phyloP scores from a whole-genome alignment of 345 rosid species.

The Ceriops zippeliana region DNA sequence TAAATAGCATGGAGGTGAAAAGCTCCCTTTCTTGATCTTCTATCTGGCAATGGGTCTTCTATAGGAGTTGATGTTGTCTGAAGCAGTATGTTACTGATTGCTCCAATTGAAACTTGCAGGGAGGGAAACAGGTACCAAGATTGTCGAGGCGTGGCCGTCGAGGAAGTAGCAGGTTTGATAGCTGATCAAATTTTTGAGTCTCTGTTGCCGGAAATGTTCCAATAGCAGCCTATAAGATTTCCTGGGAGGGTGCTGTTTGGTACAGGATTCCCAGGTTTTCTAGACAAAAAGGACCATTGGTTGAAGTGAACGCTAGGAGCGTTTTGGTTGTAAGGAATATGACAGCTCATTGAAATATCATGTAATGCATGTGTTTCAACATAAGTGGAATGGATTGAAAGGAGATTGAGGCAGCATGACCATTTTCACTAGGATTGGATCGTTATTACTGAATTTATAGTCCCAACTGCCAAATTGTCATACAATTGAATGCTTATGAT shows the following conservation, averaged over 20 bases:
- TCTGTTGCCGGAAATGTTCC: background rate
- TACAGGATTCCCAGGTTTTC: background rate
- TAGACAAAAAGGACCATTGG: background rate
- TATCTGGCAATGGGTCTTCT: background rate
- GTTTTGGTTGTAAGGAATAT: background rate
- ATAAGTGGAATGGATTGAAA: background rate
- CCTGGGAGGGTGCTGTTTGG: background rate
- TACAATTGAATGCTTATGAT: too few relatives aligned
- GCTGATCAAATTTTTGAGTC: background rate
- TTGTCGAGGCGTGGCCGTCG: conserved; percentile 42
- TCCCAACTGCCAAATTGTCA: too few relatives aligned
- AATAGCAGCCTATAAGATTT: background rate
- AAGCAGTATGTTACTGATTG: background rate
- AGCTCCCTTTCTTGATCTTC: background rate
- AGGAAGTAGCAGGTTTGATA: conserved; percentile 29
- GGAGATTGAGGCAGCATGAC: too few relatives aligned
- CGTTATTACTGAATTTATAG: too few relatives aligned
- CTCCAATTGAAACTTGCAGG: conserved; percentile 31
- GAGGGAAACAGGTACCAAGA: conserved; percentile 32
- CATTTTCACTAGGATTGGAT: too few relatives aligned
- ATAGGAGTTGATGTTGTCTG: background rate
- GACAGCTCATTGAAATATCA: too few relatives aligned
- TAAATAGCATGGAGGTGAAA: conserved; percentile 18
- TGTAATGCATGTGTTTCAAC: background rate
- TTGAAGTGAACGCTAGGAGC: background rate